Evolutionary conservation across 192 early-diverging fungal genomes (phyloP).

Genomic region (Phycomyces nitens): DNA sequence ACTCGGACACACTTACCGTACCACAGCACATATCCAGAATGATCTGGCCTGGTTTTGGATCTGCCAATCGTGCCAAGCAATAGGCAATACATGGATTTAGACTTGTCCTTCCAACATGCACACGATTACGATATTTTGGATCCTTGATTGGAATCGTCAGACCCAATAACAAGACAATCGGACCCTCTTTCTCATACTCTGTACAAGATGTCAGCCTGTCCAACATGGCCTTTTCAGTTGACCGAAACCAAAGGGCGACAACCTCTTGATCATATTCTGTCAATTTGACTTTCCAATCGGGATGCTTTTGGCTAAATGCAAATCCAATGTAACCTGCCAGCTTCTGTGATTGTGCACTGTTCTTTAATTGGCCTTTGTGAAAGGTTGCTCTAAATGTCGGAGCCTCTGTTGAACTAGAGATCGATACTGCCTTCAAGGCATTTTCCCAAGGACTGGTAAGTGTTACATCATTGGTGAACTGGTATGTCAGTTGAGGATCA

Average conservation of each 20-base stretch:
- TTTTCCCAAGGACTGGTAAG: conserved; percentile 1
- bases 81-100: conserved; percentile 44
- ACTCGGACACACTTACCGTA: conserved; percentile 16
- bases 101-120: conserved; percentile 38
- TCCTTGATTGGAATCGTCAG: conserved; percentile 5
- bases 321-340: conserved; percentile 17
- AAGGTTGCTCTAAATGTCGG: conserved; percentile 23
- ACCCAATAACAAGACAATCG: conserved; percentile 5
- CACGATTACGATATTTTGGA: conserved; percentile 35
- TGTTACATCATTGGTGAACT: conserved; percentile 4
- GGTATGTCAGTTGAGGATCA: conserved; percentile 3
- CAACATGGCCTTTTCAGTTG: background rate
- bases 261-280: conserved; percentile 40
- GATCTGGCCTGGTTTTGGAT: conserved; percentile 38
- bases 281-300: conserved; percentile 42
- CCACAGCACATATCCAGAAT: conserved; percentile 46
- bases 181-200: background rate
- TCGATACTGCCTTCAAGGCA: background rate
- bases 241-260: conserved; percentile 23
- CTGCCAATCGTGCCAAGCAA: conserved; percentile 29
- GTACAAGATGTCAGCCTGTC: background rate
- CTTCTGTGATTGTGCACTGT: conserved; percentile 5
- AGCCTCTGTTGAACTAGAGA: background rate
- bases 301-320: conserved; percentile 21
- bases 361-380: conserved; percentile 12